Conservation (phyloP, 2,329 filamentous ascomycete species). For the Claviceps monticola region DNA sequence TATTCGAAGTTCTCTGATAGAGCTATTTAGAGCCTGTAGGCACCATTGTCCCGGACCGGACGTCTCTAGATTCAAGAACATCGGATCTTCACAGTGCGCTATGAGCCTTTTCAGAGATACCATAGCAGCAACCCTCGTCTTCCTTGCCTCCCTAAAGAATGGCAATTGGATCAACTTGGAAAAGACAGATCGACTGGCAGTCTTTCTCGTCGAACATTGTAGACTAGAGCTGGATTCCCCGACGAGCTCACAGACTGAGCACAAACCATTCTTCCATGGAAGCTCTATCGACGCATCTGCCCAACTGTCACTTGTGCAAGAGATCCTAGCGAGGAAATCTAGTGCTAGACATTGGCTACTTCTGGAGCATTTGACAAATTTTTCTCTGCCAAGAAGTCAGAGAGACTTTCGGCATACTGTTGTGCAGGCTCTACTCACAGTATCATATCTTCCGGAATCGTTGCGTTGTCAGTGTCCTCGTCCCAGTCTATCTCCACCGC, state of each 20-base stretch:
- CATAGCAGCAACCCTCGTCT: constrained; percentile 57
- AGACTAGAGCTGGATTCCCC: not conserved
- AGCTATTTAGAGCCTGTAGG: constrained; percentile 68
- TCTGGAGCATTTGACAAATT: constrained; percentile 34
- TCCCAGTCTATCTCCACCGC: constrained; percentile 15
- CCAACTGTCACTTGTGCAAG: constrained; percentile 14
- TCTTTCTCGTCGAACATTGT: constrained; percentile 14
- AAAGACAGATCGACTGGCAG: constrained; percentile 30
- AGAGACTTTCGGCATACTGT: not conserved
- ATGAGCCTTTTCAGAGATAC: constrained; percentile 54
- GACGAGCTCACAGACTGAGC: constrained; percentile 14
- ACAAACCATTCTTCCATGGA: constrained; percentile 2
- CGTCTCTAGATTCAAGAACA: constrained; percentile 50
- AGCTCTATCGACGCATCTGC: not conserved
- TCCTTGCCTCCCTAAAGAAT: constrained; percentile 39
- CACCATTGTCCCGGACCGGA: constrained; percentile 68
- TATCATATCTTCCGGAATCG: constrained; percentile 23
- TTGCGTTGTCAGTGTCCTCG: constrained; percentile 8
- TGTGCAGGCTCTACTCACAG: constrained; percentile 27
- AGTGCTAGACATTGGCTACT: constrained; percentile 37
- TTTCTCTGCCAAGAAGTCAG: constrained; percentile 17
- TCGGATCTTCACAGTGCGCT: constrained; percentile 46
- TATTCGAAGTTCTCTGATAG: constrained; percentile 70
- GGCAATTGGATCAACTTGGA: constrained; percentile 29
- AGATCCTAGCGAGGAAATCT: constrained; percentile 39